These are phyloP conservation scores for Vitis hybrid DNA, from an alignment of 177 flowering plant species.

Conservation along the genomic window DNA sequence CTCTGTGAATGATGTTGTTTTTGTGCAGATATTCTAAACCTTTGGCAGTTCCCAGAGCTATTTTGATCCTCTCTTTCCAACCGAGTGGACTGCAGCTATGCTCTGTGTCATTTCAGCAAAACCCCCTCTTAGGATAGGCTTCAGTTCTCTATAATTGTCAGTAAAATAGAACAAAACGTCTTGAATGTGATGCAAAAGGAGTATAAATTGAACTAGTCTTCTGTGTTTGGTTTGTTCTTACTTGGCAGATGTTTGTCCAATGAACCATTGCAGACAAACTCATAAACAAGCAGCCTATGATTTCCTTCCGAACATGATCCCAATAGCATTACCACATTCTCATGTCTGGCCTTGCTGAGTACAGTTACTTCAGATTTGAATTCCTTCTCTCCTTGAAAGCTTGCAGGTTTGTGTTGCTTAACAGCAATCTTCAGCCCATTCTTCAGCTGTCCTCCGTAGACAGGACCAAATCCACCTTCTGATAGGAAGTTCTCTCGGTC, in stretches of 20 bases:
- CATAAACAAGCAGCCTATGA: slow-evolving; percentile 60
- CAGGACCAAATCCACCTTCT: slow-evolving; percentile 62
- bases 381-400: slow-evolving; percentile 62
- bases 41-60: slow-evolving; percentile 65
- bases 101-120: slow-evolving; percentile 26
- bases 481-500: slow-evolving; percentile 38
- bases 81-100: slow-evolving; percentile 31
- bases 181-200: neutral
- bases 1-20: slow-evolving; percentile 59
- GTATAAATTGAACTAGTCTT: neutral
- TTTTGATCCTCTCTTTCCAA: slow-evolving; percentile 59
- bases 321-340: slow-evolving; percentile 61
- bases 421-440: slow-evolving; percentile 52
- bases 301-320: slow-evolving; percentile 66
- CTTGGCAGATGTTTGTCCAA: slow-evolving; percentile 60
- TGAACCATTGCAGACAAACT: slow-evolving; percentile 69
- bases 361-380: slow-evolving; percentile 56
- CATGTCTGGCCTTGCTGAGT: slow-evolving; percentile 57
- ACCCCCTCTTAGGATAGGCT: neutral
- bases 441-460: slow-evolving; percentile 44
- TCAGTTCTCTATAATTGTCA: neutral
- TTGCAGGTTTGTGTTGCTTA: slow-evolving; percentile 52
- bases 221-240: slow-evolving; percentile 20
- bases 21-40: slow-evolving; percentile 60
- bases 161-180: neutral